Base-by-base conservation (phyloP, 495 filamentous ascomycete species). In the Xylaria grammica region DNA sequence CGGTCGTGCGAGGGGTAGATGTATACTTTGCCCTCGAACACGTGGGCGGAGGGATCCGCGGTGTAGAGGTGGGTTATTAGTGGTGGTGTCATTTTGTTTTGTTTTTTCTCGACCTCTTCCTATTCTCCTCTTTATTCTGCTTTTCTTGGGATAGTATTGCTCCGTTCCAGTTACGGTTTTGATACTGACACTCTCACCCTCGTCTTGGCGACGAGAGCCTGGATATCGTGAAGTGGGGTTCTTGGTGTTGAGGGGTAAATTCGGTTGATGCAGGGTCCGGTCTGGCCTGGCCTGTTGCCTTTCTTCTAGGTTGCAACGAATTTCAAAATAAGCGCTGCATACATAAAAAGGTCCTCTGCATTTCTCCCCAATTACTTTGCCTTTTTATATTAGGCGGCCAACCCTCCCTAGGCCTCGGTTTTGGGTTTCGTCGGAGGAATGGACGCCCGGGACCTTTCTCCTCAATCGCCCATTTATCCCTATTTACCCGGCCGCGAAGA, bases 51-150 rank as follows among this genome's bases (percentile, higher is more conserved):
- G n/a, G 86, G 86, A 69, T 88, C 86, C 68, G 89, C 89, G 10
- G 89, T 90, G 80, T 87, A 90, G 73, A 90, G 77, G 77, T 88
- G 82, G 1, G 81, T 88, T 69, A 90, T 83, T 60, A 90, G 79
- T 38, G 84, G 82, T 62, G 81, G 79, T 26, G 80, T 71, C 79
- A 81, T 76, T 40, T 34, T 48, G 15, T 73, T 20, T 60, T 65
- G 24, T 29, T 22, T 66, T 29, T 22, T 32, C 13, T 32, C 6
- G 27, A 34, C 32, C 6, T 53, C 11, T 38, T 15, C 44, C 20
- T 36, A 26, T 15, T 53, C 8, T 53, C 1, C n/a, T 1, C 29
- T 46, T 32, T 0, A 20, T 40, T 46, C n/a, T 30, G 7, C 32
- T 30, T 24, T 11, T 51, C 7, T 27, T 63, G 26, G 1, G 24